phyloP scores from a whole-genome alignment of 2,329 filamentous ascomycete genomes.

The Hymenoscyphus occultus region DNA sequence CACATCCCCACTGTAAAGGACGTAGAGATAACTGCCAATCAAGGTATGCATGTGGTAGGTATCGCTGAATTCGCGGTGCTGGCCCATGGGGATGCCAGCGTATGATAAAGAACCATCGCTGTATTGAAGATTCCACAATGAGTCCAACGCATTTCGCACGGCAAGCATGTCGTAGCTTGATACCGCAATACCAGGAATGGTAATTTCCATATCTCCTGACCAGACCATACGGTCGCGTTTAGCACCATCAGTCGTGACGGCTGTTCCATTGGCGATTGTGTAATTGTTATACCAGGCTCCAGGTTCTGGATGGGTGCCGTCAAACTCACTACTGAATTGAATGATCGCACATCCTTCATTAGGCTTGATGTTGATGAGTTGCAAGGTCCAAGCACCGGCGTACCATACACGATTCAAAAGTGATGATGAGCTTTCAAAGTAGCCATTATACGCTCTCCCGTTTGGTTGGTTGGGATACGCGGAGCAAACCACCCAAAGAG shows the following conservation, averaged over 20 bases:
- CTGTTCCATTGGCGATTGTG: conserved; percentile 34
- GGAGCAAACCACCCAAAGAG: conserved; percentile 42
- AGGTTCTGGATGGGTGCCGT: conserved; percentile 31
- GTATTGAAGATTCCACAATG: conserved; percentile 43
- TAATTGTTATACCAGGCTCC: conserved; percentile 37
- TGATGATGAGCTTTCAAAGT: conserved; percentile 50
- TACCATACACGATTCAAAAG: conserved; percentile 55
- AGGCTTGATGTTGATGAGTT: conserved; percentile 41
- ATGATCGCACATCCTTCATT: conserved; percentile 38
- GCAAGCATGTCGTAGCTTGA: conserved; percentile 40
- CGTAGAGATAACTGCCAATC: conserved; percentile 58
- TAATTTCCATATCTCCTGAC: conserved; percentile 61
- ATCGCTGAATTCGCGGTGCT: conserved; percentile 43
- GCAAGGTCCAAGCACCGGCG: conserved; percentile 48
- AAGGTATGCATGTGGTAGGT: conserved; percentile 56
- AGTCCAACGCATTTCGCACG: conserved; percentile 49
- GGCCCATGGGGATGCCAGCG: conserved; percentile 48
- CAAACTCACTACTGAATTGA: conserved; percentile 37
- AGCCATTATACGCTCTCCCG: conserved; percentile 50
- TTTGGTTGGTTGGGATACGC: conserved; percentile 46
- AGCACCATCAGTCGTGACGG: conserved; percentile 47
- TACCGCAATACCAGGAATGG: conserved; percentile 42
- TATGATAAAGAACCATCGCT: conserved; percentile 47
- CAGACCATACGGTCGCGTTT: conserved; percentile 59
- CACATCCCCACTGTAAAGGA: conserved; percentile 55